These are phyloP conservation scores for Calonectria naviculata DNA, from an alignment of 2,329 filamentous ascomycete species.

Conservation along the genomic window DNA sequence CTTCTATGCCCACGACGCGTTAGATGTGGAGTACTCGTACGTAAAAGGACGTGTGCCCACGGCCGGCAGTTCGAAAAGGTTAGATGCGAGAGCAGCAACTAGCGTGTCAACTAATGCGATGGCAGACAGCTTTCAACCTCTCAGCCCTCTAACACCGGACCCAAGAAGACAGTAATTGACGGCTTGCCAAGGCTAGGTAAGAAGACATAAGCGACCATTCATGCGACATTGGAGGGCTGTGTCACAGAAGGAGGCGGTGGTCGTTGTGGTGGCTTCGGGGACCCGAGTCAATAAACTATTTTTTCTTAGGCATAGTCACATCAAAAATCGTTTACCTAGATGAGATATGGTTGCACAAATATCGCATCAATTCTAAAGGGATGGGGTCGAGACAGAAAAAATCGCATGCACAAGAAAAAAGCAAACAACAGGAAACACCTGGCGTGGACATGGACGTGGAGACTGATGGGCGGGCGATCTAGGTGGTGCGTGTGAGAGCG, in stretches of 20 bases:
- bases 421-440: neutral
- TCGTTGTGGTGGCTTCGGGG: neutral
- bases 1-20: neutral
- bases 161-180: conserved; percentile 9
- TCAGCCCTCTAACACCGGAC: conserved; percentile 12
- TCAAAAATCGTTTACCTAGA: neutral
- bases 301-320: neutral
- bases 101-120: conserved; percentile 20
- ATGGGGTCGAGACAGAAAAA: neutral
- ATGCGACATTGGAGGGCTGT: conserved; percentile 1
- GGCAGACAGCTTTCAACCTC: conserved; percentile 11
- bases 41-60: conserved; percentile 2
- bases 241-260: neutral
- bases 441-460: conserved; percentile 2
- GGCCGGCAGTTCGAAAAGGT: conserved; percentile 18
- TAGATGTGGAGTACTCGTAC: neutral
- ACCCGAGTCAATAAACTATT: conserved; percentile 9
- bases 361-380: neutral
- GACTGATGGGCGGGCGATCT: conserved; percentile 4
- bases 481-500: conserved; percentile 2
- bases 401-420: neutral
- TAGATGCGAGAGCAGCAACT: neutral
- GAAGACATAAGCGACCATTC: conserved; percentile 3
- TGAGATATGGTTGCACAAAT: conserved; percentile 16
- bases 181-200: conserved; percentile 11